These are phyloP conservation scores for Stemphylium vesicarium DNA, from an alignment of 2,329 filamentous ascomycete genomes.

Conservation along the genomic window DNA sequence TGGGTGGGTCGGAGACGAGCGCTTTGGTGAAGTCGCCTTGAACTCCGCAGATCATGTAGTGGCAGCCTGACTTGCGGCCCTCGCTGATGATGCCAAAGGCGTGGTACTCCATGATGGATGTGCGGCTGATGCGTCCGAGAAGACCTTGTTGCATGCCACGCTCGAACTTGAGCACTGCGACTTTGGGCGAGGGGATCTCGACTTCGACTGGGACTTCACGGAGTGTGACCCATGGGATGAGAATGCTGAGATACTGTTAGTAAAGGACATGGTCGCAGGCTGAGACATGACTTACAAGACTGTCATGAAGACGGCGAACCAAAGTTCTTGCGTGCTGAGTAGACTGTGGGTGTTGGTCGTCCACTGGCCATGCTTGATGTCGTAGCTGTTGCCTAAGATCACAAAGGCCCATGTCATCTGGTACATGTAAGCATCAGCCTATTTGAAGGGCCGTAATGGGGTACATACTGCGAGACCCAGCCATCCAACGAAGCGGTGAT, in stretches of 20 bases:
- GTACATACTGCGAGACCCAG: slow-evolving; percentile 42
- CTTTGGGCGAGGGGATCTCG: slow-evolving; percentile 45
- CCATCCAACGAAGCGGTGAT: slow-evolving; percentile 47
- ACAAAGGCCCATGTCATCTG: slow-evolving; percentile 47
- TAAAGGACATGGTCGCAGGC: not conserved
- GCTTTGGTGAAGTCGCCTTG: slow-evolving; percentile 46
- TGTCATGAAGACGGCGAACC: slow-evolving; percentile 48
- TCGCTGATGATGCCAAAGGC: slow-evolving; percentile 48
- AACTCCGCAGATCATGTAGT: slow-evolving; percentile 48
- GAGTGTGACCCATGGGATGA: slow-evolving; percentile 46
- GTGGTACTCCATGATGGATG: slow-evolving; percentile 48
- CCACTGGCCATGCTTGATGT: slow-evolving; percentile 44
- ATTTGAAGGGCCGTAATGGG: no score
- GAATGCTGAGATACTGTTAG: slow-evolving; percentile 29
- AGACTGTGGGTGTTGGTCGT: slow-evolving; percentile 32
- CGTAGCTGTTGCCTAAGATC: slow-evolving; percentile 42
- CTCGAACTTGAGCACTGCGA: slow-evolving; percentile 42
- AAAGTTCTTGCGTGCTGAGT: slow-evolving; percentile 44
- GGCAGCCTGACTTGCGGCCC: slow-evolving; percentile 34
- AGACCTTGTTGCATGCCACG: slow-evolving; percentile 48
- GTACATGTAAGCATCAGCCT: slow-evolving; percentile 8
- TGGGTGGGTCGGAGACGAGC: slow-evolving; percentile 42
- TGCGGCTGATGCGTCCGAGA: slow-evolving; percentile 43
- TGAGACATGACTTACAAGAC: slow-evolving; percentile 33
- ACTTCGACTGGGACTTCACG: slow-evolving; percentile 44